Evolutionary conservation across 305 asterid species (phyloP).

Genomic region (Andrographis paniculata): DNA sequence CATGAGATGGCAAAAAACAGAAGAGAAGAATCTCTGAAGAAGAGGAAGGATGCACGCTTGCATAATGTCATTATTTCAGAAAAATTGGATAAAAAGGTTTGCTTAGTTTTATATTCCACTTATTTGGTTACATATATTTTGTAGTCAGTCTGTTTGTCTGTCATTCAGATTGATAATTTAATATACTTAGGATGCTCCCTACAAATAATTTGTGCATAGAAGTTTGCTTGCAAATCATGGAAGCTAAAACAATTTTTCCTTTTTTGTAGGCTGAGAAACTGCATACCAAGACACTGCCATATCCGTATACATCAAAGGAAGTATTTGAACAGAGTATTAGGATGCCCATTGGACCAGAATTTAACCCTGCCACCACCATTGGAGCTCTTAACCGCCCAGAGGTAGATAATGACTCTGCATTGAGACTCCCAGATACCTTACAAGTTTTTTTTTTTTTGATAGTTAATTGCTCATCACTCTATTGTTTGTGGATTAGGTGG

Average conservation of each 20-base stretch:
- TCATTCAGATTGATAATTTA: too few relatives aligned
- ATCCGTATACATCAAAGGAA: slow-evolving; percentile 72
- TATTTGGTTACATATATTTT: slow-evolving; percentile 4
- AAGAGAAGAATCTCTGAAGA: slow-evolving; percentile 74
- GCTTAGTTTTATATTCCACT: slow-evolving; percentile 2
- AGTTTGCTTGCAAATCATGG: not conserved
- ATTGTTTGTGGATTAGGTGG: slow-evolving; percentile 45
- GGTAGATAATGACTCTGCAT: slow-evolving; percentile 25
- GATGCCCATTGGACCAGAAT: slow-evolving; percentile 95
- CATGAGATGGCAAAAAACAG: slow-evolving; percentile 68
- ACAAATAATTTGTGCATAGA: not conserved
- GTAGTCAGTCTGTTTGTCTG: too few relatives aligned
- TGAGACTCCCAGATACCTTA: not conserved
- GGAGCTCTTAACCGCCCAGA: slow-evolving; percentile 89
- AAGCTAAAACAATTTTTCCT: not conserved
- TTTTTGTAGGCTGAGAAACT: slow-evolving; percentile 71
- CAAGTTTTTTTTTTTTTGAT: not conserved
- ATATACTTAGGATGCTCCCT: too few relatives aligned
- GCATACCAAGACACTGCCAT: slow-evolving; percentile 74
- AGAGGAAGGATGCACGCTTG: slow-evolving; percentile 81
- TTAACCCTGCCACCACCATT: slow-evolving; percentile 57
- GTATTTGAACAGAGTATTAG: slow-evolving; percentile 75
- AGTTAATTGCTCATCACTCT: not conserved
- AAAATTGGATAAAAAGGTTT: slow-evolving; percentile 79
- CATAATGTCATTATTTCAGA: slow-evolving; percentile 88